These are phyloP conservation scores for Picea mariana DNA, from an alignment of 83 land plant genomes.

Conservation along the genomic window DNA sequence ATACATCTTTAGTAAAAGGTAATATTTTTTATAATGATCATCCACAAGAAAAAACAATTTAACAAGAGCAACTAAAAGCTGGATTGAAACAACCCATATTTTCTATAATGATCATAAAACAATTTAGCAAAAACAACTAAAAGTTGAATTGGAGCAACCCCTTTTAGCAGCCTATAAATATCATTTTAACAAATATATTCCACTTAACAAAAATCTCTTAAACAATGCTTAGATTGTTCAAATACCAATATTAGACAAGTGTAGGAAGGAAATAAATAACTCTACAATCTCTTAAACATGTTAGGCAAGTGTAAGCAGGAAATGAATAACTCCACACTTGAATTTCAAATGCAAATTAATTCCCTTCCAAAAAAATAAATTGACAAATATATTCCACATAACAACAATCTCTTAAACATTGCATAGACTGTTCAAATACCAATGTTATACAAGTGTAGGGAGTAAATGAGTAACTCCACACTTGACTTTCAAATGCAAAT, in stretches of 20 bases:
- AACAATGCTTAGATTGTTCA: slow-evolving; percentile 63
- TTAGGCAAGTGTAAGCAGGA: no score
- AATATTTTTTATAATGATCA: slow-evolving; percentile 80
- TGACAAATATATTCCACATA: slow-evolving; percentile 97
- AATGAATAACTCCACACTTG: slow-evolving; percentile 60
- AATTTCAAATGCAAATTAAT: slow-evolving; percentile 83
- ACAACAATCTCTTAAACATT: slow-evolving; percentile 66
- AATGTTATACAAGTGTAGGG: no score
- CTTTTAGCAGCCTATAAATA: slow-evolving; percentile 81
- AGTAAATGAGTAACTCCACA: slow-evolving; percentile 50
- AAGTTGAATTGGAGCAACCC: slow-evolving; percentile 75
- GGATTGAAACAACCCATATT: slow-evolving; percentile 79
- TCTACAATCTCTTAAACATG: slow-evolving; percentile 75
- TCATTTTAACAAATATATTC: slow-evolving; percentile 90
- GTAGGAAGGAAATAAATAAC: slow-evolving; percentile 22
- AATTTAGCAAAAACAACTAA: slow-evolving; percentile 81
- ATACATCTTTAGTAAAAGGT: slow-evolving; percentile 57
- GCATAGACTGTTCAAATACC: slow-evolving; percentile 48
- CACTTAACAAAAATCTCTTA: slow-evolving; percentile 74
- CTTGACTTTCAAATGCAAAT: slow-evolving; percentile 78
- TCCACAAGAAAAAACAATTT: slow-evolving; percentile 47
- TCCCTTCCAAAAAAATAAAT: slow-evolving; percentile 95
- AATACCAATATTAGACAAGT: no score
- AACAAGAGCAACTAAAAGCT: slow-evolving; percentile 21
- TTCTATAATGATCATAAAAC: slow-evolving; percentile 75